Conservation (phyloP, 2,329 filamentous ascomycete genomes). For the Aspergillus quadrilineatus region DNA sequence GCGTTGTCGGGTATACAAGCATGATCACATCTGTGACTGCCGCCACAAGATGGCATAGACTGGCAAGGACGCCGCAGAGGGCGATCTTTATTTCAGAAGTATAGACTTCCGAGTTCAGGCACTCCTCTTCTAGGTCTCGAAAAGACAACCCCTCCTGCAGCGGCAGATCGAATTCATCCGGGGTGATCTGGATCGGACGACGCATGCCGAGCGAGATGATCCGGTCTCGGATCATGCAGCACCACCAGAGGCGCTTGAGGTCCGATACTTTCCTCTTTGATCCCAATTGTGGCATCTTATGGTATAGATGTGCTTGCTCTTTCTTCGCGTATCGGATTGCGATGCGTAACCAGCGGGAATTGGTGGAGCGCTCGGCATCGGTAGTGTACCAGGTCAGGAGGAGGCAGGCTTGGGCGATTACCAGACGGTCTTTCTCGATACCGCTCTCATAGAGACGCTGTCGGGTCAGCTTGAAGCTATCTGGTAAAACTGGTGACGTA, state of each 20-base stretch:
- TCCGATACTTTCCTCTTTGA: slow-evolving; percentile 2
- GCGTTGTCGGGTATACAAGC: slow-evolving; percentile 14
- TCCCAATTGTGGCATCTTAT: neutral
- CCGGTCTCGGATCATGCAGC: slow-evolving; percentile 17
- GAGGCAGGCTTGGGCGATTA: slow-evolving; percentile 11
- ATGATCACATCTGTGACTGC: slow-evolving; percentile 13
- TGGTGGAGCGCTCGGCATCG: slow-evolving; percentile 13
- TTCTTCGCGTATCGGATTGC: slow-evolving; percentile 13
- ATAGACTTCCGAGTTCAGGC: slow-evolving; percentile 16
- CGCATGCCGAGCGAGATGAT: slow-evolving; percentile 18
- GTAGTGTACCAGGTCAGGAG: slow-evolving; percentile 16
- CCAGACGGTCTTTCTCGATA: slow-evolving; percentile 10
- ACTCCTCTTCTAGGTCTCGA: slow-evolving; percentile 13
- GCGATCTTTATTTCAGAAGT: slow-evolving; percentile 11
- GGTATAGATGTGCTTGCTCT: slow-evolving; percentile 10
- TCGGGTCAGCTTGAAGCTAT: neutral
- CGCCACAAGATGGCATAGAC: slow-evolving; percentile 14
- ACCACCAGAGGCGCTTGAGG: slow-evolving; percentile 18
- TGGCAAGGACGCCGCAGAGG: slow-evolving; percentile 11
- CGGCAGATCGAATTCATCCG: slow-evolving; percentile 11
- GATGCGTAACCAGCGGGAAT: slow-evolving; percentile 15
- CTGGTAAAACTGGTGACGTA: neutral
- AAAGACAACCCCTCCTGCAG: slow-evolving; percentile 10
- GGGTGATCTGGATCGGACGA: slow-evolving; percentile 16
- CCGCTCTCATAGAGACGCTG: slow-evolving; percentile 11